These are phyloP conservation scores for Colletotrichum abscissum DNA, from an alignment of 2,329 filamentous ascomycete genomes.

Conservation along the genomic window DNA sequence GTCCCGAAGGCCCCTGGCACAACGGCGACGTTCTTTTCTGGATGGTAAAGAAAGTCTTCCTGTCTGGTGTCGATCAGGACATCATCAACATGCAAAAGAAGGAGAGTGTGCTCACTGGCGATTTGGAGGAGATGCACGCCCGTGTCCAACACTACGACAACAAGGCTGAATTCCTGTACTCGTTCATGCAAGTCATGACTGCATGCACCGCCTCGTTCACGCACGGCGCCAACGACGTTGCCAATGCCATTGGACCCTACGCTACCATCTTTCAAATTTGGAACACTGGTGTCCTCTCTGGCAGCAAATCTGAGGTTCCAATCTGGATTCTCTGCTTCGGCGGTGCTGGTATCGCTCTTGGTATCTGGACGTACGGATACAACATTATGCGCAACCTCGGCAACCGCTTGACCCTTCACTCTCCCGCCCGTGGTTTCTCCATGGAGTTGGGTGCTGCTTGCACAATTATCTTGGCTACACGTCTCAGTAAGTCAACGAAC, in stretches of 20 bases:
- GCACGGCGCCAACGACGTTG: conserved; percentile 75
- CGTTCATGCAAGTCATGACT: conserved; percentile 69
- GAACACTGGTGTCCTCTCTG: conserved; percentile 55
- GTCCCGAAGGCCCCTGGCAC: conserved; percentile 52
- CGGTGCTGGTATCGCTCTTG: conserved; percentile 50
- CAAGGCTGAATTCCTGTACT: conserved; percentile 69
- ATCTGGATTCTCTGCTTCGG: conserved; percentile 65
- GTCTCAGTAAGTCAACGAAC: conserved; percentile 53
- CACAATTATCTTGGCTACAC: conserved; percentile 73
- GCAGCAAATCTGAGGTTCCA: conserved; percentile 61
- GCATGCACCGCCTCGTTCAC: conserved; percentile 72
- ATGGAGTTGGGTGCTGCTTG: conserved; percentile 64
- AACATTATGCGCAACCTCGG: conserved; percentile 70
- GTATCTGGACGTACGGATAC: conserved; percentile 63
- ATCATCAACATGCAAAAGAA: conserved; percentile 44
- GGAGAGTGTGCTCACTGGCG: conserved; percentile 58
- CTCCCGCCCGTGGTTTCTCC: conserved; percentile 64
- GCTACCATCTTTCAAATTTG: conserved; percentile 73
- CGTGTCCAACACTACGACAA: conserved; percentile 71
- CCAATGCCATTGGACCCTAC: conserved; percentile 72
- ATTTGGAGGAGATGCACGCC: conserved; percentile 67
- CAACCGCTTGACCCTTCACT: conserved; percentile 68
- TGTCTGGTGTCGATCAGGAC: conserved; percentile 54
- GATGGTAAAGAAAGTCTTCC: conserved; percentile 51
- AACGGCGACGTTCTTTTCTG: conserved; percentile 50